Evolutionary conservation across 371 early-diverging fungal species (phyloP), one percentile per base, ranked within the genome.

Genomic region (Mortierella sp.): DNA sequence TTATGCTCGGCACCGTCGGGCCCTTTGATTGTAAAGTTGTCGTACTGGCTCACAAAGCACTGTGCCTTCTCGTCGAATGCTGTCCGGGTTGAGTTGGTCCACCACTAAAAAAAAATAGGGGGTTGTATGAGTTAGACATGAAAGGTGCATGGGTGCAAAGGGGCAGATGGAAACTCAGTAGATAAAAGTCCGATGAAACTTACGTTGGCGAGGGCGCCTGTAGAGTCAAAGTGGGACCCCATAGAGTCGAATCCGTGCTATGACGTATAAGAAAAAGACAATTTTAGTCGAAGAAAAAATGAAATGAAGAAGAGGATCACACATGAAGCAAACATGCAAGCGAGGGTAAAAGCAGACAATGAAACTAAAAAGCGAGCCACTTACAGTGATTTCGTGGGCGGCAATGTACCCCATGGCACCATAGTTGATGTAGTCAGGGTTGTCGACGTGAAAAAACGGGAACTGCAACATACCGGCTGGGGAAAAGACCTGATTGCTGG

Each of bases 41-140:
- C 85, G 80, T 94, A 95, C 75, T 94, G 94, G n/a, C 92, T 76
- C 14, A 93, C 84, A 86, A 93, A 95, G 85, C 95, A 94, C 74
- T 90, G 80, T 0, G 93, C 78, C 44, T 81, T 82, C 46, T 89
- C 75, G 16, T 90, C 84, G 78, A 93, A 96, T 26, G 88, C 84
- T n/a, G 57, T 67, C 5, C 81, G 73, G 0, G 94, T 91, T 14
- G 72, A 69, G 5, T 91, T 87, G 4, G 92, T 89, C 95, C 95
- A 95, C 96, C 96, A 96, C 73, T 91, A 88, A 26, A 72, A 2
- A 21, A 3, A 44, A 11, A 71, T 10, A 61, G 26, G 9, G 37
- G 21, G 1, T 37, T 28, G 0, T 3, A 10, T 26, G 40, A 40
- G 34, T 28, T 46, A 10, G 31, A 14, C 3, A 57, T 31, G 28